These are phyloP conservation scores for Ceratobasidium sp. DNA, from an alignment of 1,284 basidiomycete genomes.

Conservation along the genomic window DNA sequence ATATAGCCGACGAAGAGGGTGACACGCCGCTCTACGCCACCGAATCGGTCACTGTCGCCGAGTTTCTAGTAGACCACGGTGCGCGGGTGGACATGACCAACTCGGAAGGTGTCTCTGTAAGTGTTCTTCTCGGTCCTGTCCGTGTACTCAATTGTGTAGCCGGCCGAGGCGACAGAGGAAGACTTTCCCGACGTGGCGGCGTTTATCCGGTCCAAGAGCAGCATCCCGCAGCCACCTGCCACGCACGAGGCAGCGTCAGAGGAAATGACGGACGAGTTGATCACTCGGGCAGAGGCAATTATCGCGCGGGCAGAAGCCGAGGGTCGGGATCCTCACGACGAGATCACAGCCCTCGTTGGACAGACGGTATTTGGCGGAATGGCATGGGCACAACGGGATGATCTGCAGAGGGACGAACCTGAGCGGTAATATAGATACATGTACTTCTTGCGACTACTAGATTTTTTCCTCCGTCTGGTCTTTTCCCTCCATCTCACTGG, in stretches of 20 bases:
- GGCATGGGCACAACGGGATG: slow-evolving; percentile 19
- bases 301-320: slow-evolving; percentile 68
- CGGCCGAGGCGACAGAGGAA: slow-evolving; percentile 74
- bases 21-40: slow-evolving; percentile 93
- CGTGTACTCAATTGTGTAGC: slow-evolving; percentile 53
- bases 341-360: slow-evolving; percentile 64
- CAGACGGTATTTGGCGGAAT: slow-evolving; percentile 67
- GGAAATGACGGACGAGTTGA: slow-evolving; percentile 69
- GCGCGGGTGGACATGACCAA: slow-evolving; percentile 71
- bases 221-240: slow-evolving; percentile 49
- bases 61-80: slow-evolving; percentile 81
- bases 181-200: slow-evolving; percentile 80
- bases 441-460: not conserved
- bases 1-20: slow-evolving; percentile 83
- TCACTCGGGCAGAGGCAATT: slow-evolving; percentile 69
- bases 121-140: slow-evolving; percentile 46
- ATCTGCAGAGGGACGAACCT: slow-evolving; percentile 22
- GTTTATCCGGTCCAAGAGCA: slow-evolving; percentile 61
- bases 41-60: slow-evolving; percentile 79
- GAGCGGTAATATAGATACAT: slow-evolving; percentile 27
- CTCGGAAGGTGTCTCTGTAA: slow-evolving; percentile 74
- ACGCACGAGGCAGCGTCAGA: slow-evolving; percentile 73
- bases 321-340: slow-evolving; percentile 66
- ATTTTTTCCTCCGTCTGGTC: slow-evolving; percentile 8
- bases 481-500: not conserved